These are phyloP conservation scores for Fusarium albosuccineum DNA, from an alignment of 2,329 filamentous ascomycete species.

Conservation along the genomic window DNA sequence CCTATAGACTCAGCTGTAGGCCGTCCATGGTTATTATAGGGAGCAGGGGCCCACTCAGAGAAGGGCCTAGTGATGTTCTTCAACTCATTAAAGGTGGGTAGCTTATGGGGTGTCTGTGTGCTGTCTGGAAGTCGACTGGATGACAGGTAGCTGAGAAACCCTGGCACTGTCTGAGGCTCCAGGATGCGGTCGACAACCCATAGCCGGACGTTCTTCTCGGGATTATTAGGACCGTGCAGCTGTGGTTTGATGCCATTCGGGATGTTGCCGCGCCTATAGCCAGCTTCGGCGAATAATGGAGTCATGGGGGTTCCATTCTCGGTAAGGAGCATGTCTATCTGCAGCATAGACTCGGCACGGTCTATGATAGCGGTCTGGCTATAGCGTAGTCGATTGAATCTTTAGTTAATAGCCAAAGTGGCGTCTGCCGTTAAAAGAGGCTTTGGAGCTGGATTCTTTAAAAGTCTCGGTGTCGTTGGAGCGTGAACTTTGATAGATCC, in stretches of 20 bases:
- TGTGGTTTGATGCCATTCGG: slow-evolving; percentile 7
- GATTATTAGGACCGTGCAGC: neutral
- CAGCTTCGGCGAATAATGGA: neutral
- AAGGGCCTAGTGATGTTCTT: slow-evolving; percentile 26
- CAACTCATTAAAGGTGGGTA: slow-evolving; percentile 17
- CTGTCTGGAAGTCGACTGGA: slow-evolving; percentile 25
- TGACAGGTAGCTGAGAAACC: slow-evolving; percentile 38
- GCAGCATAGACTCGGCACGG: neutral
- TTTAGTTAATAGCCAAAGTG: too few species aligned
- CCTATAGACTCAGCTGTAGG: slow-evolving; percentile 23
- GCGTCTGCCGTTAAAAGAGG: too few species aligned
- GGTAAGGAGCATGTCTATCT: slow-evolving; percentile 19
- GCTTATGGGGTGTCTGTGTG: slow-evolving; percentile 10
- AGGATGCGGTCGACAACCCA: slow-evolving; percentile 43
- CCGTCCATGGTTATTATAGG: slow-evolving; percentile 17
- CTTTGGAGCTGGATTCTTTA: too few species aligned
- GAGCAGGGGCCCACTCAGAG: slow-evolving; percentile 43
- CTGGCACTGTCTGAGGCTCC: slow-evolving; percentile 39
- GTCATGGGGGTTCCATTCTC: slow-evolving; percentile 13
- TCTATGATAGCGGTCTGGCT: neutral
- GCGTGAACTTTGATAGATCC: too few species aligned
- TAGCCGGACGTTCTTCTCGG: slow-evolving; percentile 7
- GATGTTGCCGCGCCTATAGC: slow-evolving; percentile 12
- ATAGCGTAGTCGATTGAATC: too few species aligned
- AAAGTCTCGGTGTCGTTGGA: too few species aligned